A percentile compares a stretch with the other conserved stretches of the same genome.
phyloP scores from a whole-genome alignment of 352 stramenopile genomes.

The Globisporangium ultimum region DNA sequence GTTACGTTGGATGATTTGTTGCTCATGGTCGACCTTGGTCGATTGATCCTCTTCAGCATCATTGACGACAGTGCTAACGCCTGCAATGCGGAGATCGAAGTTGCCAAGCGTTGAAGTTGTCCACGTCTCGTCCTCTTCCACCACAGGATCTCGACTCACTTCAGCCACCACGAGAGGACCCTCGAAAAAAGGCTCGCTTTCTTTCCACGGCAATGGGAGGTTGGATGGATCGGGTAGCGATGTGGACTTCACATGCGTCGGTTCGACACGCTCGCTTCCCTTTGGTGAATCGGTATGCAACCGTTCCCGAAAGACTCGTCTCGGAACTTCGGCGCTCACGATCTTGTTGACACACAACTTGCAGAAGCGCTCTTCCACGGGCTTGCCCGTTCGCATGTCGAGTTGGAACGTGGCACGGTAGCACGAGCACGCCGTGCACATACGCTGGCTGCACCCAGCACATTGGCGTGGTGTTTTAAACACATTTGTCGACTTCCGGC shows the following conservation, averaged over 20 bases:
- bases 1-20: not conserved
- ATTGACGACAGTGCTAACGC: not conserved
- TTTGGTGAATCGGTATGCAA: not conserved
- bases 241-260: slow-evolving; percentile 1
- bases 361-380: slow-evolving; percentile 6
- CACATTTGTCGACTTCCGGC: slow-evolving; percentile 16
- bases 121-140: slow-evolving; percentile 1
- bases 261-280: not conserved
- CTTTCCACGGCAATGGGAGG: too few species aligned
- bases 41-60: not conserved
- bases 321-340: not conserved
- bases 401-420: slow-evolving; percentile 4
- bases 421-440: slow-evolving; percentile 28
- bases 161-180: too few species aligned
- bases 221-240: not conserved
- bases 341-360: slow-evolving; percentile 5
- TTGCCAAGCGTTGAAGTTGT: slow-evolving; percentile 8
- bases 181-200: too few species aligned
- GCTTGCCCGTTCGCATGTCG: slow-evolving; percentile 4
- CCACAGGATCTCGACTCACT: not conserved
- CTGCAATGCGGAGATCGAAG: slow-evolving; percentile 3
- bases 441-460: slow-evolving; percentile 25
- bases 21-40: not conserved
- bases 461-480: slow-evolving; percentile 23
- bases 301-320: too few species aligned